A percentile compares a stretch with the other conserved stretches of the same genome.
phyloP scores from a whole-genome alignment of 1,139 yeast species.

The Protomyces macrosporus region DNA sequence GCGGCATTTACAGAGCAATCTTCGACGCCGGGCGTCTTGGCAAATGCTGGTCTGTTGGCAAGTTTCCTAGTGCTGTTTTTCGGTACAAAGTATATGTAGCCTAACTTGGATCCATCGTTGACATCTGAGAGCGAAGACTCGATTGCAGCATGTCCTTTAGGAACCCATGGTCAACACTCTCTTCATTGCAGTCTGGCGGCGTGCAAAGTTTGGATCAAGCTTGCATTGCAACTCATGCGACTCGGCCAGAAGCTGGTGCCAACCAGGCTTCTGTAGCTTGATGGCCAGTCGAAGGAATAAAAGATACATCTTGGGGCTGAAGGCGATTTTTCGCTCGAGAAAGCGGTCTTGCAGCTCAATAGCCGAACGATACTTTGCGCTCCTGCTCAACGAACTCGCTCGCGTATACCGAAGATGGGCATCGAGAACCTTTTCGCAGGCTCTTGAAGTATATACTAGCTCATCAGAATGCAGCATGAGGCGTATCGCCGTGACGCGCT shows the following conservation, averaged over 20 bases:
- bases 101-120: not conserved
- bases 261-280: not conserved
- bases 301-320: not conserved
- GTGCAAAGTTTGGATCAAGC: not conserved
- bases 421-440: not conserved
- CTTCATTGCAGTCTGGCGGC: not conserved
- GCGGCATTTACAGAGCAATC: no score
- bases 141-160: no score
- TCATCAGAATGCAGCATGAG: not conserved
- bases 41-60: not conserved
- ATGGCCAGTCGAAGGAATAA: not conserved
- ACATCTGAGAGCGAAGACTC: no score
- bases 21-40: not conserved
- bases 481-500: not conserved
- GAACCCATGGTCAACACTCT: no score
- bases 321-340: not conserved
- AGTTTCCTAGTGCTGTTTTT: not conserved
- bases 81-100: not conserved
- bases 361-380: not conserved
- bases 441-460: not conserved
- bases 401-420: not conserved
- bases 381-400: not conserved
- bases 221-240: not conserved
- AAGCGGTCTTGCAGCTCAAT: not conserved
- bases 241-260: not conserved